Percentiles rank a stretch among this genome's conserved stretches.
Evolutionary conservation across 768 basidiomycete genomes (phyloP).

Genomic region (Amanita phalloides): DNA sequence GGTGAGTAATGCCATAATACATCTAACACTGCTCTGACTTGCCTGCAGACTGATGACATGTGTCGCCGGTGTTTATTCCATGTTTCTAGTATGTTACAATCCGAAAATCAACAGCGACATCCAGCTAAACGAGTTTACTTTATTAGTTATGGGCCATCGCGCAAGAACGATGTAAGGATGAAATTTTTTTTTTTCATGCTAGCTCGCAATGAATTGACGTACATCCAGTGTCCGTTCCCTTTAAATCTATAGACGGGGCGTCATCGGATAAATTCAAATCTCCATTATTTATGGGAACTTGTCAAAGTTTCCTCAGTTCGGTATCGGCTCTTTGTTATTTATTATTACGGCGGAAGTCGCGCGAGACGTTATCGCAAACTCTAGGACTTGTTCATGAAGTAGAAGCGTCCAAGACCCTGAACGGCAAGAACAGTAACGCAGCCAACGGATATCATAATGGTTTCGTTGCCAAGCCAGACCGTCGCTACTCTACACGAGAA

Average conservation of each 20-base stretch:
- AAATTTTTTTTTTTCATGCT: neutral
- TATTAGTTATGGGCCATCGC: constrained; percentile 80
- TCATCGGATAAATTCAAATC: constrained; percentile 72
- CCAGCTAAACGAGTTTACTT: constrained; percentile 2
- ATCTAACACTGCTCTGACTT: neutral
- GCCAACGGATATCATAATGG: constrained; percentile 27
- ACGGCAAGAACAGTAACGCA: constrained; percentile 15
- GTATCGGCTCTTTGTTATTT: constrained; percentile 74
- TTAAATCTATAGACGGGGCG: constrained; percentile 54
- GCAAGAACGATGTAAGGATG: constrained; percentile 76
- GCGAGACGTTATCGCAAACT: constrained; percentile 39
- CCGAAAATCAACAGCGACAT: neutral
- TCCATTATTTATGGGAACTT: constrained; percentile 75
- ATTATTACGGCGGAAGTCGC: constrained; percentile 43
- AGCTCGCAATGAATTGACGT: constrained; percentile 2
- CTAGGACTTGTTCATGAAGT: constrained; percentile 46
- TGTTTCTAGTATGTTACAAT: constrained; percentile 62
- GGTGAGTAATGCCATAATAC: neutral
- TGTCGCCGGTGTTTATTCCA: constrained; percentile 81
- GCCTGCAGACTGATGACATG: constrained; percentile 58
- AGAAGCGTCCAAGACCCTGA: constrained; percentile 16
- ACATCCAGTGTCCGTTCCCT: constrained; percentile 69
- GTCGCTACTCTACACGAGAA: constrained; percentile 27
- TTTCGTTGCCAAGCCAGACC: constrained; percentile 17
- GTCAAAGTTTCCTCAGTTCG: constrained; percentile 72